A percentile compares a stretch with the other conserved stretches of the same genome.
These are phyloP conservation scores for Tulasnella sp. DNA, from an alignment of 768 basidiomycete species.

Conservation along the genomic window DNA sequence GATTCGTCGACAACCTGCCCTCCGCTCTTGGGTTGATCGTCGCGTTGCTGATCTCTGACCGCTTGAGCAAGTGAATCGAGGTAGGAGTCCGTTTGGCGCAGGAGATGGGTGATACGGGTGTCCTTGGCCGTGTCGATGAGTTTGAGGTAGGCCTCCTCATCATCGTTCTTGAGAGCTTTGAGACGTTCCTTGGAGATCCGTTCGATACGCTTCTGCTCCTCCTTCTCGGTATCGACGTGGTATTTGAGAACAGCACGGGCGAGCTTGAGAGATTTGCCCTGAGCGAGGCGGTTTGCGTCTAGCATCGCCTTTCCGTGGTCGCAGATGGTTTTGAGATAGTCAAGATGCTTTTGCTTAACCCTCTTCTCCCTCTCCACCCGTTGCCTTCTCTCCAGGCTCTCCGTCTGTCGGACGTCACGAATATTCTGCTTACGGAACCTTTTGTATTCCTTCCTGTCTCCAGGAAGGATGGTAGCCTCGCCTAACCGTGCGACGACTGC, in stretches of 20 bases:
- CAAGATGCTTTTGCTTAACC: constrained; percentile 94
- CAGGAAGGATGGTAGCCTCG: constrained; percentile 81
- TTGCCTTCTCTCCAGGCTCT: constrained; percentile 86
- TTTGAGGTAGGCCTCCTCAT: constrained; percentile 99
- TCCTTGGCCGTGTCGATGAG: constrained; percentile 99
- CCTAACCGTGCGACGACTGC: constrained; percentile 81
- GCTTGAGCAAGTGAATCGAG: constrained; percentile 93
- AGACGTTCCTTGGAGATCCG: constrained; percentile 95
- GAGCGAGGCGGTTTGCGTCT: constrained; percentile 54
- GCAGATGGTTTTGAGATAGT: constrained; percentile 84
- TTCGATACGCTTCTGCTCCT: constrained; percentile 96
- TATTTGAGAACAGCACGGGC: constrained; percentile 76
- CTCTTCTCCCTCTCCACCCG: constrained; percentile 87
- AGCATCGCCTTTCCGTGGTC: constrained; percentile 71
- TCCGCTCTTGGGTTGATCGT: constrained; percentile 37
- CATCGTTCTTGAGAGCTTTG: constrained; percentile 93
- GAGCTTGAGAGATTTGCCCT: constrained; percentile 56
- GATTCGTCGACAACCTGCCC: constrained; percentile 67
- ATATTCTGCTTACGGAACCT: constrained; percentile 78
- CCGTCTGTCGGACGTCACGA: constrained; percentile 84
- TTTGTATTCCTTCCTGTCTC: constrained; percentile 89
- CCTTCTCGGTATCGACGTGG: constrained; percentile 90
- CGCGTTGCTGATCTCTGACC: constrained; percentile 86
- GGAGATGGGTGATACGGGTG: constrained; percentile 93
- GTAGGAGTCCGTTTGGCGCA: constrained; percentile 90